phyloP scores from a whole-genome alignment of 345 rosid species.

The Acer saccharum region DNA sequence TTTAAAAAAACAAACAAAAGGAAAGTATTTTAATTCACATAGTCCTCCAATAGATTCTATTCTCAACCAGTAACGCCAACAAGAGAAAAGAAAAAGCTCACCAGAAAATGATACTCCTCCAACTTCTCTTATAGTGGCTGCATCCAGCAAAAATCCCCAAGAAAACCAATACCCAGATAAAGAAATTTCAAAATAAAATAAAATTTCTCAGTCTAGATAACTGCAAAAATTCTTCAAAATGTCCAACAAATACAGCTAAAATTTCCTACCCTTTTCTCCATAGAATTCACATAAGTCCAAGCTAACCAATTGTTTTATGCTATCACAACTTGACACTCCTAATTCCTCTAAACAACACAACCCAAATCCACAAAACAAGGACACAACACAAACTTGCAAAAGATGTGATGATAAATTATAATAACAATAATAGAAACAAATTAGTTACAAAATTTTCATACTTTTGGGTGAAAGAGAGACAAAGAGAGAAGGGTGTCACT shows the following conservation, averaged over 20 bases:
- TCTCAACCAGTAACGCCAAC: conserved; percentile 23
- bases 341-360: neutral
- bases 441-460: neutral
- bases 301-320: neutral
- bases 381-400: neutral
- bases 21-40: conserved; percentile 7
- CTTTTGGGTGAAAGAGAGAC: neutral
- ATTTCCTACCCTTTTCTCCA: neutral
- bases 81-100: conserved; percentile 15
- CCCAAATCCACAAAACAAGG: conserved; percentile 2
- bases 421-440: neutral
- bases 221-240: neutral
- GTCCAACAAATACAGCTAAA: neutral
- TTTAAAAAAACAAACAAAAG: neutral
- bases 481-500: neutral
- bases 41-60: conserved; percentile 16
- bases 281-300: neutral
- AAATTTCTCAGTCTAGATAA: neutral
- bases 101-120: conserved; percentile 21
- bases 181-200: neutral
- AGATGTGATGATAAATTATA: neutral
- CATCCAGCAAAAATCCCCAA: neutral
- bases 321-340: neutral
- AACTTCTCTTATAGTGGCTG: conserved; percentile 10
- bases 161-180: conserved; percentile 12